Percentiles rank a stretch among this genome's conserved stretches.
Conservation (phyloP, 2,329 filamentous ascomycete species). For the Ophiosphaerella korrae region DNA sequence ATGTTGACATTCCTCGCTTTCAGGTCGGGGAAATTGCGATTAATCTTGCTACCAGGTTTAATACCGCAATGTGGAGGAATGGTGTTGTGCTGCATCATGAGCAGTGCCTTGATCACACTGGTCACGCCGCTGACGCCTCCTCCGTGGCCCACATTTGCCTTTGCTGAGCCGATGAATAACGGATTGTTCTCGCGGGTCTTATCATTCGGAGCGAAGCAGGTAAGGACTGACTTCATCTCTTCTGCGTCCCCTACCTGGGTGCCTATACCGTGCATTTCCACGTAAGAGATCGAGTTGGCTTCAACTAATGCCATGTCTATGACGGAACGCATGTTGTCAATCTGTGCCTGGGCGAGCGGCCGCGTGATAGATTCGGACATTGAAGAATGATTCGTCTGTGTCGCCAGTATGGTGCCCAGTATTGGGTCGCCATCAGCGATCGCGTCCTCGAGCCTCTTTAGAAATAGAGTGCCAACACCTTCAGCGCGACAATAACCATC, state of each 20-base stretch:
- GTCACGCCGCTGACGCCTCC: conserved; percentile 37
- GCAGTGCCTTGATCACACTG: conserved; percentile 41
- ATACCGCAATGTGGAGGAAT: conserved; percentile 24
- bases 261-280: conserved; percentile 42
- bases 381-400: no score
- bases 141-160: conserved; percentile 47
- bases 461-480: conserved; percentile 72
- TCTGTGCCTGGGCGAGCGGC: no score
- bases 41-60: conserved; percentile 66
- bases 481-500: conserved; percentile 85
- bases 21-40: conserved; percentile 64
- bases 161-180: conserved; percentile 20
- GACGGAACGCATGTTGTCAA: no score
- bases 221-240: conserved; percentile 30
- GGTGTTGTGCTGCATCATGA: conserved; percentile 34
- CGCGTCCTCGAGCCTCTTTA: conserved; percentile 81
- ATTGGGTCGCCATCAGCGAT: conserved; percentile 72
- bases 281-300: no score
- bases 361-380: conserved; percentile 85
- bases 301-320: no score
- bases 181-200: no score
- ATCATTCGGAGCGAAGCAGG: conserved; percentile 10
- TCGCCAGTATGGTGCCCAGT: conserved; percentile 81
- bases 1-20: conserved; percentile 64
- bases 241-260: conserved; percentile 36